phyloP scores from a whole-genome alignment of 2,329 filamentous ascomycete genomes.

The Diaporthe amygdali region DNA sequence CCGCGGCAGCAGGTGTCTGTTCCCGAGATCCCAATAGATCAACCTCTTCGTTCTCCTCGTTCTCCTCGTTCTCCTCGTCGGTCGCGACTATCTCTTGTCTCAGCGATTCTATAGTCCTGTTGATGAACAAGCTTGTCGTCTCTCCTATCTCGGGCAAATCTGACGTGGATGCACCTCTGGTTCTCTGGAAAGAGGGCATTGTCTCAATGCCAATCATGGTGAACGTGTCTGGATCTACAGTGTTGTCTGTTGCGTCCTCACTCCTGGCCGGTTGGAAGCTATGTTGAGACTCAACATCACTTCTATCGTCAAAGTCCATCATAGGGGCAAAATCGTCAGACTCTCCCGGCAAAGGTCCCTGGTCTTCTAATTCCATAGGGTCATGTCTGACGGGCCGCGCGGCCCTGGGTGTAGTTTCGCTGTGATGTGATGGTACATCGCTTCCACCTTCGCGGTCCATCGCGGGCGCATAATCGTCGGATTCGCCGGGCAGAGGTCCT shows the following conservation, averaged over 20 bases:
- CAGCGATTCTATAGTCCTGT: slow-evolving; percentile 57
- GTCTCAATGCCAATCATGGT: slow-evolving; percentile 65
- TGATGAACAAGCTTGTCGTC: slow-evolving; percentile 61
- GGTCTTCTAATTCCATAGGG: slow-evolving; percentile 12
- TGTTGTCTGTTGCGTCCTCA: slow-evolving; percentile 34
- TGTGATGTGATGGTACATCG: slow-evolving; percentile 31
- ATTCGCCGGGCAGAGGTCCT: slow-evolving; percentile 15
- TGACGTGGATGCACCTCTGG: slow-evolving; percentile 41
- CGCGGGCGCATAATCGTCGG: slow-evolving; percentile 19
- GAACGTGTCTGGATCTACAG: slow-evolving; percentile 53
- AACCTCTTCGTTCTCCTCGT: slow-evolving; percentile 22
- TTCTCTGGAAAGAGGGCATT: slow-evolving; percentile 54
- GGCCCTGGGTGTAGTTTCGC: slow-evolving; percentile 10
- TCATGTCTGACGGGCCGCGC: neutral
- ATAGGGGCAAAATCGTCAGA: slow-evolving; percentile 17
- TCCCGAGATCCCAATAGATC: slow-evolving; percentile 20
- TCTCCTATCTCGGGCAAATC: slow-evolving; percentile 56
- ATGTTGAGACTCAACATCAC: slow-evolving; percentile 31
- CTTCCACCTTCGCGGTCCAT: slow-evolving; percentile 29
- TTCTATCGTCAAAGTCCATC: slow-evolving; percentile 28
- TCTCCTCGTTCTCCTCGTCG: slow-evolving; percentile 23
- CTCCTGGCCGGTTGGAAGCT: slow-evolving; percentile 19
- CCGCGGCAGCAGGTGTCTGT: slow-evolving; percentile 9
- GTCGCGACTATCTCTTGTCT: slow-evolving; percentile 41
- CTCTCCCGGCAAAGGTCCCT: slow-evolving; percentile 10